Evolutionary conservation across 2,329 filamentous ascomycete genomes (phyloP).

Genomic region (Thelonectria olida): DNA sequence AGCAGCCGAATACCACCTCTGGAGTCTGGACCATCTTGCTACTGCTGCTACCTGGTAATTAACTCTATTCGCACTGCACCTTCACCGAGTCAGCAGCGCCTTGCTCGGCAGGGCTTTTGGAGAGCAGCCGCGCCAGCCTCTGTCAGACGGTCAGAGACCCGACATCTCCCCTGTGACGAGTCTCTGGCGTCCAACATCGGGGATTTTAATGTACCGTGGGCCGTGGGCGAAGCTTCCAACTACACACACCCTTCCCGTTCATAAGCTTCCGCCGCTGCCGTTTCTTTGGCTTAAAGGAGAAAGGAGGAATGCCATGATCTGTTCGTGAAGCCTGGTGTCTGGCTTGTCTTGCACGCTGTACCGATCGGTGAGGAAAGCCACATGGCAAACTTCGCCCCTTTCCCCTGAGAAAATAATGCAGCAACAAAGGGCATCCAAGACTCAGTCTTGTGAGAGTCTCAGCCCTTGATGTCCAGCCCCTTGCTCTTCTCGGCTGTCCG

Average conservation of each 20-base stretch:
- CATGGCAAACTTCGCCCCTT: neutral
- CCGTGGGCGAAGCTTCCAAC: too few relatives aligned
- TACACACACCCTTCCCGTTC: too few relatives aligned
- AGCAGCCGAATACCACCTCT: constrained; percentile 6
- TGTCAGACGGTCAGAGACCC: neutral
- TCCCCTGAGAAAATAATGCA: neutral
- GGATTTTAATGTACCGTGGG: too few relatives aligned
- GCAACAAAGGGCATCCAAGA: neutral
- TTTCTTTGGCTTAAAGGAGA: too few relatives aligned
- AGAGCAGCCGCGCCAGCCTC: constrained; percentile 27
- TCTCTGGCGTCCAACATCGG: neutral
- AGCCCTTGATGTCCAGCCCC: neutral
- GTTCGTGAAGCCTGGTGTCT: too few relatives aligned
- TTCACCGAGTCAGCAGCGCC: constrained; percentile 12
- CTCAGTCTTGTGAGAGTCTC: neutral
- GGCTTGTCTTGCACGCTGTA: too few relatives aligned
- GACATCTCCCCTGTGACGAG: neutral
- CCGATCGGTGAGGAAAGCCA: too few relatives aligned
- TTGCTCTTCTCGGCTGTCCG: neutral
- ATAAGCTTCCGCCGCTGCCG: too few relatives aligned
- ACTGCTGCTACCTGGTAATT: too few relatives aligned
- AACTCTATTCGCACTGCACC: constrained; percentile 5
- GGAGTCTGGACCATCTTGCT: too few relatives aligned
- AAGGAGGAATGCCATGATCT: too few relatives aligned
- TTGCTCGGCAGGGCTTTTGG: constrained; percentile 27